A percentile compares a stretch with the other conserved stretches of the same genome.
Conservation (phyloP, 2,329 filamentous ascomycete genomes). For the Claviceps spartinae region DNA sequence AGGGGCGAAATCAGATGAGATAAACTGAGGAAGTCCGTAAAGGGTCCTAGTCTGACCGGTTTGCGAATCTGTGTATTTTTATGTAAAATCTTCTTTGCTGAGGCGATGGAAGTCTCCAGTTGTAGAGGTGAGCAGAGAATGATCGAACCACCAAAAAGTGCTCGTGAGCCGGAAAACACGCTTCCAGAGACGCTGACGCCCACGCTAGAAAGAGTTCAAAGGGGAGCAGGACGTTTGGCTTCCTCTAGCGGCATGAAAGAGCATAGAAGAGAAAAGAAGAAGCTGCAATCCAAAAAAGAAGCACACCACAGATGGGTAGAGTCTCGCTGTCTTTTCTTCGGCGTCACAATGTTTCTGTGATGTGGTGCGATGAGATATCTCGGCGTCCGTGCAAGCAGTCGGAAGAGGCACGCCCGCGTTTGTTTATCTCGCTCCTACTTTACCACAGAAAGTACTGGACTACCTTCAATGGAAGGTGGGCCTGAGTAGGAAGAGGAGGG, state of each 20-base stretch:
- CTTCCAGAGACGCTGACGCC: background rate
- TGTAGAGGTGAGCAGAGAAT: background rate
- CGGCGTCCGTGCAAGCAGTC: too few relatives aligned
- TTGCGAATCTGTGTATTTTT: background rate
- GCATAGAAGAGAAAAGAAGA: background rate
- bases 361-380: too few relatives aligned
- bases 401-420: too few relatives aligned
- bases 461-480: too few relatives aligned
- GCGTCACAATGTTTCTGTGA: background rate
- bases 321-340: background rate
- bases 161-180: background rate
- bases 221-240: background rate
- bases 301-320: background rate
- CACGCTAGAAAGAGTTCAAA: slow-evolving; percentile 1
- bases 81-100: too few relatives aligned
- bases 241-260: background rate
- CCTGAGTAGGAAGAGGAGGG: background rate
- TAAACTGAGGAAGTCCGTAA: too few relatives aligned
- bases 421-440: too few relatives aligned
- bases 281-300: slow-evolving; percentile 4
- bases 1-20: too few relatives aligned
- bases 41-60: background rate
- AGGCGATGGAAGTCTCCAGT: too few relatives aligned
- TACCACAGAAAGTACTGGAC: too few relatives aligned
- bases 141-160: background rate